Conservation (phyloP, 1,284 basidiomycete genomes). For the Microbotryum intermedium region DNA sequence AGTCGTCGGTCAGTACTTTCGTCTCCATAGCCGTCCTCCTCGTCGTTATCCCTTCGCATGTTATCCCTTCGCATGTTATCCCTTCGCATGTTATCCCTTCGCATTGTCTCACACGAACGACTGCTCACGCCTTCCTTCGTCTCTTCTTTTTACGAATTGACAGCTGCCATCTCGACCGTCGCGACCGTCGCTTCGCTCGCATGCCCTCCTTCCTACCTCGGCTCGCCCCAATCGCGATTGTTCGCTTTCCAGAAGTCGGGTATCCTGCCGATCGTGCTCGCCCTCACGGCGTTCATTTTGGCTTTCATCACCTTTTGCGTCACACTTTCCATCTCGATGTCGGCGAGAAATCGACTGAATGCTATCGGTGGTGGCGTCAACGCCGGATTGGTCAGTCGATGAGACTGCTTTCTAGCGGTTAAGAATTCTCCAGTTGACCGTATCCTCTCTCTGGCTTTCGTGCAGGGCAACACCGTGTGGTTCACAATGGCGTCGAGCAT, state of each 20-base stretch:
- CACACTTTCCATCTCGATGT: constrained; percentile 19
- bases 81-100: too few species aligned
- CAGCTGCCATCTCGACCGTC: constrained; percentile 19
- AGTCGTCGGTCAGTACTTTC: constrained; percentile 13
- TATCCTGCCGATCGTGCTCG: constrained; percentile 24
- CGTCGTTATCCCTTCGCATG: too few species aligned
- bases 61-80: too few species aligned
- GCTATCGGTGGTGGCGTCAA: constrained; percentile 6
- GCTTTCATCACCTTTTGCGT: constrained; percentile 16
- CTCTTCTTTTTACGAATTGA: too few species aligned
- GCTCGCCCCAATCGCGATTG: constrained; percentile 17
- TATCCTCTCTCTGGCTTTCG: neutral
- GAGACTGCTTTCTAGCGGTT: neutral
- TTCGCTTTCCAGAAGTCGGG: constrained; percentile 27
- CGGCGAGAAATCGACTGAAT: constrained; percentile 15
- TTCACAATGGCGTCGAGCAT: constrained; percentile 18
- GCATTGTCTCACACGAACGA: neutral
- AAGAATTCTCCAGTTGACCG: too few species aligned
- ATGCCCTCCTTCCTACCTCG: constrained; percentile 21
- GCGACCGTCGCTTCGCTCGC: constrained; percentile 14
- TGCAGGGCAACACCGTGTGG: constrained; percentile 28
- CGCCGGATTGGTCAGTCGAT: constrained; percentile 8
- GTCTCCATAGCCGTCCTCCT: neutral
- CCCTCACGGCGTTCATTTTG: constrained; percentile 8
- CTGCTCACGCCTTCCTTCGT: too few species aligned